phyloP scores from a whole-genome alignment of 2,329 filamentous ascomycete species.

The Chlorencoelia australis region DNA sequence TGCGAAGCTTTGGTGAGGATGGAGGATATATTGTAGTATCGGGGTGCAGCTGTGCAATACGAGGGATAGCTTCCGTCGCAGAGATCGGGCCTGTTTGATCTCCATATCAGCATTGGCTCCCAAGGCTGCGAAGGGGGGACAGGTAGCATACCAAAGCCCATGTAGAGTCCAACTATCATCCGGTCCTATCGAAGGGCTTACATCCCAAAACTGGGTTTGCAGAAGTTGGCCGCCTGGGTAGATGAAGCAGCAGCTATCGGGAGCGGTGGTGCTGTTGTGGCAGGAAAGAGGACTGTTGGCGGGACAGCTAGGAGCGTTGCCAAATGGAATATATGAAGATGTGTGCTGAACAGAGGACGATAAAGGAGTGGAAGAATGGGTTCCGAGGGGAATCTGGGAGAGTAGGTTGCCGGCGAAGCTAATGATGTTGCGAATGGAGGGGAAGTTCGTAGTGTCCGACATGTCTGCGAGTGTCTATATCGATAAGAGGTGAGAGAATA shows the following conservation, averaged over 20 bases:
- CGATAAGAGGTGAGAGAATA: too few relatives aligned
- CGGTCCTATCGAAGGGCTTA: conserved; percentile 51
- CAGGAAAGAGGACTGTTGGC: conserved; percentile 41
- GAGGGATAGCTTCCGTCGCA: conserved; percentile 62
- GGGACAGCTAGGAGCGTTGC: conserved; percentile 21
- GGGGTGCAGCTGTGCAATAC: conserved; percentile 51
- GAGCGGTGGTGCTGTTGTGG: conserved; percentile 49
- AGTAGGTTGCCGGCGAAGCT: conserved; percentile 17
- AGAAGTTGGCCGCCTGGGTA: conserved; percentile 61
- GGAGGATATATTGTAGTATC: conserved; percentile 53
- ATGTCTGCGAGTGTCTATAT: too few relatives aligned
- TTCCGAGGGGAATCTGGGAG: conserved; percentile 17
- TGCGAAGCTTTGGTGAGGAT: conserved; percentile 48
- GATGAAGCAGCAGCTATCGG: conserved; percentile 66
- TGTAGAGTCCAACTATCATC: conserved; percentile 65
- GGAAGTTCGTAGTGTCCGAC: too few relatives aligned
- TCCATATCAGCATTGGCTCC: conserved; percentile 34
- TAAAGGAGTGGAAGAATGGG: conserved; percentile 4
- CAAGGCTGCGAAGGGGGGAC: neutral
- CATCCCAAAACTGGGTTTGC: conserved; percentile 73
- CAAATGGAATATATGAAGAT: conserved; percentile 6
- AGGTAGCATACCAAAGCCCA: conserved; percentile 40
- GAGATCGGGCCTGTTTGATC: conserved; percentile 38
- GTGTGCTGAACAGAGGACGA: neutral
- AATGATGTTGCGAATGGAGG: conserved; percentile 19